Conservation (phyloP, 2,329 filamentous ascomycete species). For the Trichocomaceae sp. region DNA sequence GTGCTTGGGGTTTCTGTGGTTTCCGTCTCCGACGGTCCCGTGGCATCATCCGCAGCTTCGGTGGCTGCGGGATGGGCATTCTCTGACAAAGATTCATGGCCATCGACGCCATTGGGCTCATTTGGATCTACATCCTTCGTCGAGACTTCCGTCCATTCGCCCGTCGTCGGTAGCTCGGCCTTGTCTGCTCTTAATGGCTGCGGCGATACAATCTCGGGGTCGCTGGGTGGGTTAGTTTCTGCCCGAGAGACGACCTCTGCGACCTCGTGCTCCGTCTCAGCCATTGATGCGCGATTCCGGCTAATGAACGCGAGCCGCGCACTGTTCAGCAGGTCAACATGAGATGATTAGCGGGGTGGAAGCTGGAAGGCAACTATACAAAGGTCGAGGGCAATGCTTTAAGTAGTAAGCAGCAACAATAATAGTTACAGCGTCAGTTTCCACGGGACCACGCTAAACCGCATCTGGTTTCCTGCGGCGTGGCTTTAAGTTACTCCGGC, state of each 20-base stretch:
- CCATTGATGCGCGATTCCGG: slow-evolving; percentile 36
- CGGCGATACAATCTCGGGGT: slow-evolving; percentile 21
- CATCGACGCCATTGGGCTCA: slow-evolving; percentile 18
- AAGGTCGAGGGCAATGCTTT: background rate
- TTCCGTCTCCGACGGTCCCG: slow-evolving; percentile 14
- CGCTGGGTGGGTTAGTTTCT: slow-evolving; percentile 24
- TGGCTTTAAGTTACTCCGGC: slow-evolving; percentile 18
- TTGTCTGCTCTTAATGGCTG: slow-evolving; percentile 27
- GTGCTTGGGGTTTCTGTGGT: slow-evolving; percentile 15
- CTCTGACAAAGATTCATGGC: slow-evolving; percentile 18
- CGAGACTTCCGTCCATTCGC: slow-evolving; percentile 26
- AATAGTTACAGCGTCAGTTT: background rate
- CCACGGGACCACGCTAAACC: slow-evolving; percentile 3
- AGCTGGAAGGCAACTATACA: background rate
- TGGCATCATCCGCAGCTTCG: slow-evolving; percentile 17
- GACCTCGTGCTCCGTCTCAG: slow-evolving; percentile 34
- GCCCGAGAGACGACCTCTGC: slow-evolving; percentile 21
- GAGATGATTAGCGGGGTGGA: background rate
- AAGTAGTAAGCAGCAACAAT: background rate
- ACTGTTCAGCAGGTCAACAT: slow-evolving; percentile 23
- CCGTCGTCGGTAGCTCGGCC: slow-evolving; percentile 23
- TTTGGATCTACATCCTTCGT: slow-evolving; percentile 15
- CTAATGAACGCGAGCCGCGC: slow-evolving; percentile 23
- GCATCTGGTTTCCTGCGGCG: slow-evolving; percentile 12
- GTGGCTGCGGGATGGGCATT: slow-evolving; percentile 17